Conservation (phyloP, 495 filamentous ascomycete genomes). For the Filosporella fistucella region DNA sequence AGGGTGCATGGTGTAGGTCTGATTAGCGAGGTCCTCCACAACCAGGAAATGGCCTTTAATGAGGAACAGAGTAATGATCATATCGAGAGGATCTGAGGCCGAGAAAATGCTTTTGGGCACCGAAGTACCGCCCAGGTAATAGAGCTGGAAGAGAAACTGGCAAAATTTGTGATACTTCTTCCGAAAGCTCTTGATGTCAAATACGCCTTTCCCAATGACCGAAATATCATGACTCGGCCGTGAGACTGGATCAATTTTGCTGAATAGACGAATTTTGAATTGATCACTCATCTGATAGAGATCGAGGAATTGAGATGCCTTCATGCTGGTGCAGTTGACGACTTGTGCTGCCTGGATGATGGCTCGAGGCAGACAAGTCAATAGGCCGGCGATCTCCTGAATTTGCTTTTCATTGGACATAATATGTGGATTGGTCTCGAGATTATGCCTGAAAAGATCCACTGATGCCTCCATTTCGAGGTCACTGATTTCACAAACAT, state of each 20-base stretch:
- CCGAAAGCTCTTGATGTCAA: constrained; percentile 7
- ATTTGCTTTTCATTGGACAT: neutral
- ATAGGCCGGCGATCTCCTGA: constrained; percentile 1
- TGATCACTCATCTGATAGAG: neutral
- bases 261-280: constrained; percentile 8
- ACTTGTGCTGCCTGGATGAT: constrained; percentile 3
- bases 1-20: constrained; percentile 9
- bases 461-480: constrained; percentile 3
- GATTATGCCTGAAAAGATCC: neutral
- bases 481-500: neutral
- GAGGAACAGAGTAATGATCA: constrained; percentile 7
- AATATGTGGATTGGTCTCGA: neutral
- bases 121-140: constrained; percentile 7
- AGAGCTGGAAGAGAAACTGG: constrained; percentile 5
- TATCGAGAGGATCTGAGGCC: constrained; percentile 6
- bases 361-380: constrained; percentile 4
- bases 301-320: constrained; percentile 7
- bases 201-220: constrained; percentile 4
- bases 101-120: constrained; percentile 5
- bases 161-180: neutral
- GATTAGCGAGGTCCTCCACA: neutral
- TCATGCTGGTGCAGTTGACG: constrained; percentile 7
- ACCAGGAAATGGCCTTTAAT: constrained; percentile 9
- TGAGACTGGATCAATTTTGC: neutral
- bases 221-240: constrained; percentile 2